phyloP scores from a whole-genome alignment of 306 rosid species.

The Quercus gilva region DNA sequence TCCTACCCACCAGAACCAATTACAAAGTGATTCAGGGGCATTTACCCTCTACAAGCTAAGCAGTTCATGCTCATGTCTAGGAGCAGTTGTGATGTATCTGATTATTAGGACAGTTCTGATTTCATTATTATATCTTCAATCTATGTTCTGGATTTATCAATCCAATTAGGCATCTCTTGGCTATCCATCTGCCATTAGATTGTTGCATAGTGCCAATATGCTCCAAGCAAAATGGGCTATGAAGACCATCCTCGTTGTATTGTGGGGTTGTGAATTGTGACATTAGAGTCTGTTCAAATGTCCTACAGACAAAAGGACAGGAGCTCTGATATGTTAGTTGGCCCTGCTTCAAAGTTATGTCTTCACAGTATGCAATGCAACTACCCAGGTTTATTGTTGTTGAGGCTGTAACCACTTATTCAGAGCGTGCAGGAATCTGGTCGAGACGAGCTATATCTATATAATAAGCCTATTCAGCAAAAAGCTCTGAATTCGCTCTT shows the following conservation, averaged over 20 bases:
- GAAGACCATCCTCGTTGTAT: neutral
- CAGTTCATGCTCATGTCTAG: no score
- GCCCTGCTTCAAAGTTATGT: neutral
- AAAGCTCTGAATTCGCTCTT: no score
- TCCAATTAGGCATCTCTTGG: conserved; percentile 18
- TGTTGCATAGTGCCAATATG: conserved; percentile 25
- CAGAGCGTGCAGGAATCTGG: no score
- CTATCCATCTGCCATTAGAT: conserved; percentile 29
- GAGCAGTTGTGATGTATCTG: conserved; percentile 9
- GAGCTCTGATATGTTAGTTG: neutral
- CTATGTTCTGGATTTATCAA: conserved; percentile 23
- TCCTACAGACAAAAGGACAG: neutral
- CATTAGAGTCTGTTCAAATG: neutral
- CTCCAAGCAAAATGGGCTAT: conserved; percentile 21
- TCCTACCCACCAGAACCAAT: no score
- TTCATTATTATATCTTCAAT: neutral
- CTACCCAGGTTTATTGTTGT: no score
- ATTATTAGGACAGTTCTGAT: conserved; percentile 29
- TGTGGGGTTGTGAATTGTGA: no score
- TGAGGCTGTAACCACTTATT: no score
- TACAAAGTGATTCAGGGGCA: no score
- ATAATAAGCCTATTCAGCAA: no score
- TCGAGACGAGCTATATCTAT: no score
- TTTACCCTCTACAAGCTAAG: no score
- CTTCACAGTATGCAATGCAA: no score